phyloP scores from a whole-genome alignment of 2,329 filamentous ascomycete species.

The Arthrobotrys entomopaga region DNA sequence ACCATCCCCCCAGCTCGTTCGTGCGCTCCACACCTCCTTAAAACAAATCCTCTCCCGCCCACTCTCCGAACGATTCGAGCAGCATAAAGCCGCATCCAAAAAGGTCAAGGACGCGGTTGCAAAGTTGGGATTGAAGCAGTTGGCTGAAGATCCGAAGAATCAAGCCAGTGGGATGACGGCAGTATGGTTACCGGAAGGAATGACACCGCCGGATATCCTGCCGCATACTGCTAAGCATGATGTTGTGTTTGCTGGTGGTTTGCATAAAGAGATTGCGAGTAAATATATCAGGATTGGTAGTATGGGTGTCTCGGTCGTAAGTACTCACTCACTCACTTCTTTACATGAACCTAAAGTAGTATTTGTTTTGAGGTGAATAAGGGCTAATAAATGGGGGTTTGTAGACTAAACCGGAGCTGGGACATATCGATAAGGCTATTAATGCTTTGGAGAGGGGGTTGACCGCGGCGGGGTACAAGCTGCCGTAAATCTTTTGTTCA shows the following conservation, averaged over 20 bases:
- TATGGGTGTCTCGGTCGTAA: slow-evolving; percentile 91
- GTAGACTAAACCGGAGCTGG: slow-evolving; percentile 77
- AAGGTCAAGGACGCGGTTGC: slow-evolving; percentile 85
- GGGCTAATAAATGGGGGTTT: slow-evolving; percentile 18
- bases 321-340: slow-evolving; percentile 61
- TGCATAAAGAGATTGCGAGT: slow-evolving; percentile 93
- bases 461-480: slow-evolving; percentile 75
- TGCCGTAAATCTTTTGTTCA: slow-evolving; percentile 56
- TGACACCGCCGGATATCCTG: slow-evolving; percentile 83
- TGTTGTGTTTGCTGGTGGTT: slow-evolving; percentile 91
- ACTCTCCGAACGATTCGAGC: slow-evolving; percentile 82
- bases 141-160: slow-evolving; percentile 84
- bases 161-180: slow-evolving; percentile 98
- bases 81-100: slow-evolving; percentile 81
- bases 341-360: not conserved
- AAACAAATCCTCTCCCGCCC: slow-evolving; percentile 84
- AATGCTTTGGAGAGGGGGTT: slow-evolving; percentile 79
- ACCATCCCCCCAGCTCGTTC: slow-evolving; percentile 90
- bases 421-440: slow-evolving; percentile 85
- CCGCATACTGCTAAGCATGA: slow-evolving; percentile 86
- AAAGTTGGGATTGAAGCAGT: slow-evolving; percentile 84
- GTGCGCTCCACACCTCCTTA: slow-evolving; percentile 88
- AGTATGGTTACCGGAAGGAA: slow-evolving; percentile 87
- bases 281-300: slow-evolving; percentile 97
- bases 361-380: too few relatives aligned